phyloP scores from a whole-genome alignment of 1,284 basidiomycete genomes.

The Mycena citricolor region DNA sequence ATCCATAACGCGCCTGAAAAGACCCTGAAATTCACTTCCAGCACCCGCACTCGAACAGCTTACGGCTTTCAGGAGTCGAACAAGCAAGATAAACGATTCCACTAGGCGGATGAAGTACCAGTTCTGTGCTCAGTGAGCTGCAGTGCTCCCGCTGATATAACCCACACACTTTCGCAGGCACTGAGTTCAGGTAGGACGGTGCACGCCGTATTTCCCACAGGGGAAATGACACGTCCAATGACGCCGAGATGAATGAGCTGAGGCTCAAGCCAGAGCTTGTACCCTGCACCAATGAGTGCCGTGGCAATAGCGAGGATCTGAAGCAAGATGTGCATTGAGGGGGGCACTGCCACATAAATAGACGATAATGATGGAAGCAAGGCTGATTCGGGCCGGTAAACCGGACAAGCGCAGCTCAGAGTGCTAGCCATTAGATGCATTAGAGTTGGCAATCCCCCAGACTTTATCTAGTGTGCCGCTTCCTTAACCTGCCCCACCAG shows the following conservation, averaged over 20 bases:
- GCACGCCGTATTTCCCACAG: slow-evolving; percentile 50
- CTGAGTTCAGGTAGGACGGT: slow-evolving; percentile 48
- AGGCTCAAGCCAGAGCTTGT: slow-evolving; percentile 44
- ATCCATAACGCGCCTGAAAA: slow-evolving; percentile 55
- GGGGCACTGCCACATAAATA: too few relatives aligned
- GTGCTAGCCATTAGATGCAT: too few relatives aligned
- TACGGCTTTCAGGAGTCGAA: slow-evolving; percentile 51
- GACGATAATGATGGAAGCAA: too few relatives aligned
- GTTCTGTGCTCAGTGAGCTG: too few relatives aligned
- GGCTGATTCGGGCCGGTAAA: too few relatives aligned
- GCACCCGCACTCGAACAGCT: too few relatives aligned
- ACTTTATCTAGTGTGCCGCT: too few relatives aligned
- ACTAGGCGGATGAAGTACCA: slow-evolving; percentile 52
- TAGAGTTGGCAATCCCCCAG: too few relatives aligned
- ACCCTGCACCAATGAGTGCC: slow-evolving; percentile 35
- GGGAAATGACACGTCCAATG: slow-evolving; percentile 42
- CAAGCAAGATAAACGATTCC: slow-evolving; percentile 73
- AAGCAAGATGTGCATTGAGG: slow-evolving; percentile 8
- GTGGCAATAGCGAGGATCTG: slow-evolving; percentile 29
- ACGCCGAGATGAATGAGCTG: slow-evolving; percentile 40
- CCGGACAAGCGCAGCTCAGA: too few relatives aligned
- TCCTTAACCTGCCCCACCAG: too few relatives aligned
- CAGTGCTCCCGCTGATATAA: too few relatives aligned
- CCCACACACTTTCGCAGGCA: slow-evolving; percentile 64
- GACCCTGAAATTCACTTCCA: too few relatives aligned